These are phyloP conservation scores for Chenopodium quinoa DNA, from an alignment of 148 eudicot species.

Conservation along the genomic window DNA sequence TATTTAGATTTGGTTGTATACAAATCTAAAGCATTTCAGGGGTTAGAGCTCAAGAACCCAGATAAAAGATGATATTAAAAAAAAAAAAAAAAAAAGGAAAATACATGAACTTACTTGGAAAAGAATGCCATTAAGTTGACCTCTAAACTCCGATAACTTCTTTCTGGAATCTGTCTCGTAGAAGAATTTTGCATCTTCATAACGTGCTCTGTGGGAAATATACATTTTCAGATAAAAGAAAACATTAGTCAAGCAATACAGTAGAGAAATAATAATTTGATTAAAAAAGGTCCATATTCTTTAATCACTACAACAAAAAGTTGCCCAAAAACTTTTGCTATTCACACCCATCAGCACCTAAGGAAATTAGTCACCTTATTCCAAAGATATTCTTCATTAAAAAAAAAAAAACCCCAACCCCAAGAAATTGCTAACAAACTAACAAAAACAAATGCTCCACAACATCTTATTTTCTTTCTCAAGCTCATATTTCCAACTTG, in stretches of 20 bases:
- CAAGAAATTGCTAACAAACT: background rate
- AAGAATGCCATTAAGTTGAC: slow-evolving; percentile 85
- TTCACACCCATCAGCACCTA: background rate
- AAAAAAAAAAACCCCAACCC: background rate
- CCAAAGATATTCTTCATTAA: background rate
- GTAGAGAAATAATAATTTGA: too few species aligned
- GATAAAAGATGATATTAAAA: background rate
- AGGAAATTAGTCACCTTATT: background rate
- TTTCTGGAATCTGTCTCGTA: slow-evolving; percentile 82
- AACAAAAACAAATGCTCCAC: background rate
- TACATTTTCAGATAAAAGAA: background rate
- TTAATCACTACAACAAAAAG: background rate
- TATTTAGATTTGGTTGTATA: background rate
- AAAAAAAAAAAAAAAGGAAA: background rate
- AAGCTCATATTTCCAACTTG: too few species aligned
- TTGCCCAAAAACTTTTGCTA: background rate
- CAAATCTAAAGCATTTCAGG: background rate
- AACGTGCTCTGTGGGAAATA: slow-evolving; percentile 72
- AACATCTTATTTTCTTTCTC: background rate
- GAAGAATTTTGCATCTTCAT: slow-evolving; percentile 99
- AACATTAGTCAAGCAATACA: background rate
- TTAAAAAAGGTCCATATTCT: background rate
- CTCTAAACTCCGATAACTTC: slow-evolving; percentile 72
- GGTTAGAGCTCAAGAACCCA: background rate
- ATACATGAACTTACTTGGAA: slow-evolving; percentile 69